Evolutionary conservation across 192 early-diverging fungal genomes (phyloP), one percentile per base, ranked within the genome.

Genomic region (Allomyces javanicus): DNA sequence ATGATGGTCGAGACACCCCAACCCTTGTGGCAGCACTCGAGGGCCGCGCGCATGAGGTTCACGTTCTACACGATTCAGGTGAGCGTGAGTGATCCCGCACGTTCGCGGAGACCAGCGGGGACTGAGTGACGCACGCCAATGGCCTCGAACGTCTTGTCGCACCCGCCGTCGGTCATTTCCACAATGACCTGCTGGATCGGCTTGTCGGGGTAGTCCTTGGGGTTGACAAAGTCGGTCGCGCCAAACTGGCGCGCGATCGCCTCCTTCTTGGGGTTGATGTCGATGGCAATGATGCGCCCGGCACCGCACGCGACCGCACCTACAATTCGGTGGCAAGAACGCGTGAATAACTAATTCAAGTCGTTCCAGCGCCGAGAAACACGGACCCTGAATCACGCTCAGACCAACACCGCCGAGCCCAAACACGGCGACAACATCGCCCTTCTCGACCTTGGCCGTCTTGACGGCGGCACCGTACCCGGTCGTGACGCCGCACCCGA

Each of bases 91-190:
- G 44, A 44, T 25, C 10, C 26, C 19, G 9, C n/a, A 50, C 25
- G 44, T 14, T n/a, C 6, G 4, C 25, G 10, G 24, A 11, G 4
- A 40, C 22, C 2, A 44, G 44, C 65, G 2, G 44, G 43, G 65
- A 5, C n/a, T 5, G 19, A 22, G 25, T 3, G 3, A 40, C 33
- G 33, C 33, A 40, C 33, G 33, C 88, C 95, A 68, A 89, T 90
- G 79, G 91, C 93, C 72, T 97, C 95, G 68, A 97, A 96, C 43
- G 91, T 90, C 72, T 95, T 93, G 71, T 97, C 95, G 27, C 94
- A 83, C 61, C 95, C 95, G 68, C 95, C 93, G 68, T 94, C 93
- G 25, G 90, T 94, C 74, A 90, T 83, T 25, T 92, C 89, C 25
- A 92, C 85, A 68, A 97, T 79, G 64, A 90, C 81, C 66, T 85